Evolutionary conservation across 2,329 filamentous ascomycete species (phyloP).

Genomic region (Chaetomium sp.): DNA sequence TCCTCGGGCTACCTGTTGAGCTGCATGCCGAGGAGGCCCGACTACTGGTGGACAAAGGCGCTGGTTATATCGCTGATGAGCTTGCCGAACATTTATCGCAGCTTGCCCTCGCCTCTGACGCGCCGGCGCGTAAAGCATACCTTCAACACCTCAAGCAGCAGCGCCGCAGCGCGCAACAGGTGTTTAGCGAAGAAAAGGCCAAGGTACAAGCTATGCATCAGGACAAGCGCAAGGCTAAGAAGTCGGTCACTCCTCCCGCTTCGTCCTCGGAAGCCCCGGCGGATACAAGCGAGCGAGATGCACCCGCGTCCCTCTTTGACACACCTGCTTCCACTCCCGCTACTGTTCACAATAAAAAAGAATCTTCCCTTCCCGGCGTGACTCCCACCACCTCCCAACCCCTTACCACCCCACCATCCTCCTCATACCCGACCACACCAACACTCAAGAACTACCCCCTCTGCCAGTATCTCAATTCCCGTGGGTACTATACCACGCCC

Average conservation of each 20-base stretch:
- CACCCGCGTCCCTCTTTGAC: constrained; percentile 13
- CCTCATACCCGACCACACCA: constrained; percentile 1
- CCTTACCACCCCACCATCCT: constrained; percentile 18
- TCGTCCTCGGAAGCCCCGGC: constrained; percentile 3
- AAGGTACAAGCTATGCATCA: constrained; percentile 27
- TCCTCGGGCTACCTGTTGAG: constrained; percentile 81
- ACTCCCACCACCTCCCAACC: constrained; percentile 34
- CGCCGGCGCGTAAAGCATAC: constrained; percentile 56
- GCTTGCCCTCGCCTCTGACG: constrained; percentile 49
- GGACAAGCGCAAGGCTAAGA: constrained; percentile 19
- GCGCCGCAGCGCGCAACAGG: constrained; percentile 37
- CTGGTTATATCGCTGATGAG: constrained; percentile 78
- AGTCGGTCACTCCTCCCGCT: constrained; percentile 8
- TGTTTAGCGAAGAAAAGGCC: constrained; percentile 35
- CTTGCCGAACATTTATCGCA: constrained; percentile 59
- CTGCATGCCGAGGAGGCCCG: constrained; percentile 86
- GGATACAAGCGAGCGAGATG: background rate
- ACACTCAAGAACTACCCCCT: constrained; percentile 57
- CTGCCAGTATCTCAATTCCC: constrained; percentile 70
- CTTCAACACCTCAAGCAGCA: constrained; percentile 47
- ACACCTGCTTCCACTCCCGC: background rate
- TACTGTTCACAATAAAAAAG: background rate
- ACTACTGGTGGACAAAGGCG: constrained; percentile 68
- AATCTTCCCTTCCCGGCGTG: constrained; percentile 30
- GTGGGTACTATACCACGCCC: constrained; percentile 81